These are phyloP conservation scores for Penicillium longicatenatum DNA, from an alignment of 495 filamentous ascomycete genomes.

Conservation along the genomic window DNA sequence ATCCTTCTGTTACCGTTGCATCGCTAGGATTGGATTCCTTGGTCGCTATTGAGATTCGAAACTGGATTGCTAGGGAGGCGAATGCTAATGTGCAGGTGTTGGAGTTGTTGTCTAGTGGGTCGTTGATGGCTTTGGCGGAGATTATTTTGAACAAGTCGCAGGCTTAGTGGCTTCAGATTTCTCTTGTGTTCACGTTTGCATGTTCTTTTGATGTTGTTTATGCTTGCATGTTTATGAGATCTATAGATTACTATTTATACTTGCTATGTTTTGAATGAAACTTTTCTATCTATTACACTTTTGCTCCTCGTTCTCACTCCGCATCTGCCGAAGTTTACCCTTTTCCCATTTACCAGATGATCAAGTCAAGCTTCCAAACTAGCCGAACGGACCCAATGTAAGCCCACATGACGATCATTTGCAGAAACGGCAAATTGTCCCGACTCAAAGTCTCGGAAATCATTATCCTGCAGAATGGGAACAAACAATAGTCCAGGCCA, in stretches of 20 bases:
- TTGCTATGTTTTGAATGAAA: background rate
- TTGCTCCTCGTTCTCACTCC: no score
- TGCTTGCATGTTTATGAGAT: background rate
- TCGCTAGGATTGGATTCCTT: conserved; percentile 40
- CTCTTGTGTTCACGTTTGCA: background rate
- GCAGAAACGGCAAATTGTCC: background rate
- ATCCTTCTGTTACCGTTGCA: conserved; percentile 28
- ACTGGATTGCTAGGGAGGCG: conserved; percentile 40
- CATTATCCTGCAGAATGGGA: background rate
- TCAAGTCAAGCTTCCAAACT: background rate
- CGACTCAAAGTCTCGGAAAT: background rate
- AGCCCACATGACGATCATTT: background rate
- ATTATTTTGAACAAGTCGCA: conserved; percentile 35
- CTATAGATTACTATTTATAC: background rate
- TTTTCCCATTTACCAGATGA: no score
- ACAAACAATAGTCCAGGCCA: no score
- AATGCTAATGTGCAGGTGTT: conserved; percentile 39
- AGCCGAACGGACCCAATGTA: background rate
- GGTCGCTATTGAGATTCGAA: conserved; percentile 41
- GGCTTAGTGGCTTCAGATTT: conserved; percentile 6
- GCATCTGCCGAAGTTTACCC: no score
- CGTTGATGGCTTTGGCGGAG: conserved; percentile 31
- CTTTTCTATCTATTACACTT: background rate
- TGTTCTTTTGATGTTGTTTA: background rate
- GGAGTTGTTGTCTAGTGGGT: conserved; percentile 33